Conservation (phyloP, 192 early-diverging fungal species). For the Haplosporangium gracile region DNA sequence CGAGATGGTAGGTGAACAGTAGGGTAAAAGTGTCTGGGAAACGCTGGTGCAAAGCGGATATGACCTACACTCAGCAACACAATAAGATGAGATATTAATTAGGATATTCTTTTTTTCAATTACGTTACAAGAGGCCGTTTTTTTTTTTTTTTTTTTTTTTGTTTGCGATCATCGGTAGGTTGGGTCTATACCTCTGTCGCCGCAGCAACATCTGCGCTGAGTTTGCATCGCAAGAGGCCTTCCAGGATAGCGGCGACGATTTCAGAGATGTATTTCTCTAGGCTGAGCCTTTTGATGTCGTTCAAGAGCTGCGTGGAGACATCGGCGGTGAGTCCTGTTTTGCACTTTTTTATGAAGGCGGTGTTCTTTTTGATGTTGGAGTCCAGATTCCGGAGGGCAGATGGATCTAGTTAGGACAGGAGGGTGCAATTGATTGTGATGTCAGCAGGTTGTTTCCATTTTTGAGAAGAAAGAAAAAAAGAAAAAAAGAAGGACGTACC, state of each 20-base stretch:
- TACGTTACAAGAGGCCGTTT: background rate
- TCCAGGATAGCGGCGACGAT: constrained; percentile 88
- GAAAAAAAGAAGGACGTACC: background rate
- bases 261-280: constrained; percentile 99
- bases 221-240: constrained; percentile 76
- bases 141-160: background rate
- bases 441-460: background rate
- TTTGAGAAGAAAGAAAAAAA: background rate
- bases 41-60: constrained; percentile 89
- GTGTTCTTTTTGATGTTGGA: constrained; percentile 99
- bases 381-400: constrained; percentile 78
- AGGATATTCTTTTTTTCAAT: background rate
- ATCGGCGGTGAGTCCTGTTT: constrained; percentile 76
- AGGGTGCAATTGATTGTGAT: background rate
- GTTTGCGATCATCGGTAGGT: background rate
- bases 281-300: constrained; percentile 86
- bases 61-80: constrained; percentile 56
- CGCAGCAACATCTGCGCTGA: constrained; percentile 80
- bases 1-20: constrained; percentile 72
- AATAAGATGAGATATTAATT: background rate
- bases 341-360: constrained; percentile 95
- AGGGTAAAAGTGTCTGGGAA: constrained; percentile 86
- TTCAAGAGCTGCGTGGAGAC: constrained; percentile 76
- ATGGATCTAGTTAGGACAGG: constrained; percentile 42
- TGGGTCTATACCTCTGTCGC: constrained; percentile 76